phyloP scores from a whole-genome alignment of 176 grass and related monocot species.

The Carex cristatella region DNA sequence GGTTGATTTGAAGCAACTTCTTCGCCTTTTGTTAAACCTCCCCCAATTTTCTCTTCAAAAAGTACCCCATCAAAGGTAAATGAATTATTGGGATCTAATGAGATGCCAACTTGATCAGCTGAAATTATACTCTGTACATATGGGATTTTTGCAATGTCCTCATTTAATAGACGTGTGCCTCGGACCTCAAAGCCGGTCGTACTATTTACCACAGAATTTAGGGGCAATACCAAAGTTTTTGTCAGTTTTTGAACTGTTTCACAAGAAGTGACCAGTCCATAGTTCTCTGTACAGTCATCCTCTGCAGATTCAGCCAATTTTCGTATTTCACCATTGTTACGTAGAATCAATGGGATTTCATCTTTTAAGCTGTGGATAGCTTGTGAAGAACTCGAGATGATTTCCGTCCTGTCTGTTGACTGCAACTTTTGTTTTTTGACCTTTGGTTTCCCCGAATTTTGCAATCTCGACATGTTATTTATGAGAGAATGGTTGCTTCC shows the following conservation, averaged over 20 bases:
- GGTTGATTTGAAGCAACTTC: slow-evolving; percentile 12
- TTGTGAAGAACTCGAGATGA: slow-evolving; percentile 6
- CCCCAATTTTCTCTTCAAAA: background rate
- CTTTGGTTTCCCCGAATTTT: background rate
- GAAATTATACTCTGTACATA: background rate
- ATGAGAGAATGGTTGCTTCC: slow-evolving; percentile 16
- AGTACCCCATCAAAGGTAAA: background rate
- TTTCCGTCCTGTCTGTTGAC: background rate
- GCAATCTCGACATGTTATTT: slow-evolving; percentile 8
- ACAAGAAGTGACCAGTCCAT: background rate
- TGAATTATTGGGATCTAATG: background rate
- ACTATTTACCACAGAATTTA: slow-evolving; percentile 12
- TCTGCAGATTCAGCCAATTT: slow-evolving; percentile 12
- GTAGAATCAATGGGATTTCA: slow-evolving; percentile 6
- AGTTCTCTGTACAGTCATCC: background rate
- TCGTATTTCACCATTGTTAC: slow-evolving; percentile 6
- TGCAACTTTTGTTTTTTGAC: slow-evolving; percentile 11
- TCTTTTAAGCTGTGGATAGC: background rate
- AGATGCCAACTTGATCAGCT: slow-evolving; percentile 16
- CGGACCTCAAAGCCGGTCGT: background rate
- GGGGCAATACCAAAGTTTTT: background rate
- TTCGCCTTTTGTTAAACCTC: background rate
- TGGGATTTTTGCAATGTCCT: background rate
- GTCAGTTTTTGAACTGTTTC: background rate
- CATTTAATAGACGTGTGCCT: background rate